Evolutionary conservation across 2,329 filamentous ascomycete species (phyloP).

Genomic region (Sphaerulina populicola): DNA sequence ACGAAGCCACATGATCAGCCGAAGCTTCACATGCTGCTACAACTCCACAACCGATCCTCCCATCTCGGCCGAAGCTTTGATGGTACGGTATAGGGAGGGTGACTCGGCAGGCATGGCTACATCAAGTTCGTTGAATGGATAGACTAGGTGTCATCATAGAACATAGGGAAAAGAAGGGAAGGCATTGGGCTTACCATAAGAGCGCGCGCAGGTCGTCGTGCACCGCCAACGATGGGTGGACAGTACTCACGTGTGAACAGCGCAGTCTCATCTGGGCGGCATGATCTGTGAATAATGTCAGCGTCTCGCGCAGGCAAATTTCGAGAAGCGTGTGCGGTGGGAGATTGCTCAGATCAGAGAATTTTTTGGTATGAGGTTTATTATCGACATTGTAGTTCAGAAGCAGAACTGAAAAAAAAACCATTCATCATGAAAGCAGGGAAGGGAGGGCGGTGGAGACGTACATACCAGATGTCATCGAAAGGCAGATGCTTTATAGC

Average conservation of each 20-base stretch:
- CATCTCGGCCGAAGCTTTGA: conserved; percentile 20
- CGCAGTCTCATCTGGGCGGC: background rate
- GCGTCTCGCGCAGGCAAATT: background rate
- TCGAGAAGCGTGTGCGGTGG: background rate
- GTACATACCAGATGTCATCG: conserved; percentile 12
- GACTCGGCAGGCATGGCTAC: conserved; percentile 32
- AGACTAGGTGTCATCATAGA: conserved; percentile 34
- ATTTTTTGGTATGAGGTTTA: conserved; percentile 33
- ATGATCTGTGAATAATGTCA: conserved; percentile 2
- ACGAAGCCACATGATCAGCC: conserved; percentile 20
- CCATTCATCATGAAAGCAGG: conserved; percentile 33
- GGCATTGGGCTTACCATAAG: background rate
- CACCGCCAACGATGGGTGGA: no score
- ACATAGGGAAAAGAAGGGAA: background rate
- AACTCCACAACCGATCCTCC: conserved; percentile 37
- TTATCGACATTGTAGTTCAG: conserved; percentile 33
- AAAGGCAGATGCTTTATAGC: background rate
- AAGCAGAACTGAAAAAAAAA: conserved; percentile 37
- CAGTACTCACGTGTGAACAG: no score
- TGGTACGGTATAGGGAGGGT: conserved; percentile 35
- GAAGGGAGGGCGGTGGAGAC: background rate
- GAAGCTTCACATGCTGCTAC: conserved; percentile 20
- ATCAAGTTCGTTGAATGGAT: conserved; percentile 36
- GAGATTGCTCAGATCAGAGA: conserved; percentile 29
- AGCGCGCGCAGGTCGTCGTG: background rate